These are phyloP conservation scores for Chrysochromulina parva DNA, from an alignment of 78 protist genomes.

Conservation along the genomic window DNA sequence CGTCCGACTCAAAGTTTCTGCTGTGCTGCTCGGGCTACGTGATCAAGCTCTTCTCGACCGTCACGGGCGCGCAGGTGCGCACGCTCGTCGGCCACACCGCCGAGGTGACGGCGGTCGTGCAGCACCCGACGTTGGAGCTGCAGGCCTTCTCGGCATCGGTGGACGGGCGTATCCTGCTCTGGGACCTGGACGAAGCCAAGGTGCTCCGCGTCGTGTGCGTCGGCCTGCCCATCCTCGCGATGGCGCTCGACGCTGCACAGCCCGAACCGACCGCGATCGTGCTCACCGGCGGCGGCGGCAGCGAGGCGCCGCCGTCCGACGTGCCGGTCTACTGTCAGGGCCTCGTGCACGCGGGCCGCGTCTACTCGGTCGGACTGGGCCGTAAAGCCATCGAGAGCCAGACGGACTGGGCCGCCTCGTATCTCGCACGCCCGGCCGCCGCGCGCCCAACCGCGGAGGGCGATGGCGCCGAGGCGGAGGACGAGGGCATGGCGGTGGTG, in stretches of 20 bases:
- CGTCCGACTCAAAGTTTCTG: not conserved
- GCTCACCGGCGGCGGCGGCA: not conserved
- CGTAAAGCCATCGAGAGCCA: too few species aligned
- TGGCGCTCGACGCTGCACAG: not conserved
- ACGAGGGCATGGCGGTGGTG: not conserved
- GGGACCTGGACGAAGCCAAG: conserved; percentile 6
- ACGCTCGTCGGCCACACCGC: not conserved
- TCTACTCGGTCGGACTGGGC: not conserved
- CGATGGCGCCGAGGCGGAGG: not conserved
- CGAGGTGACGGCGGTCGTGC: not conserved
- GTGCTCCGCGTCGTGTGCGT: not conserved
- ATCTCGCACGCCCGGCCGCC: not conserved
- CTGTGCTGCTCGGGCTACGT: not conserved
- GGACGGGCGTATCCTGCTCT: not conserved
- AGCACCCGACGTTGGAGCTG: too few species aligned
- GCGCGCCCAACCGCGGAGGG: not conserved
- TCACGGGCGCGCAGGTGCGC: not conserved
- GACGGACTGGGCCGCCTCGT: too few species aligned
- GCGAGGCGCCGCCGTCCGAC: not conserved
- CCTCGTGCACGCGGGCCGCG: not conserved
- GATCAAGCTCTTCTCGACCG: conserved; percentile 1
- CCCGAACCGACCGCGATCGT: not conserved
- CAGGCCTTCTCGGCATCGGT: not conserved
- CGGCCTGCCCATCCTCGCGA: conserved; percentile 8
- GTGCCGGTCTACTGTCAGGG: not conserved